Conservation (phyloP, 495 filamentous ascomycete species). For the Penicillium ochrochloron region DNA sequence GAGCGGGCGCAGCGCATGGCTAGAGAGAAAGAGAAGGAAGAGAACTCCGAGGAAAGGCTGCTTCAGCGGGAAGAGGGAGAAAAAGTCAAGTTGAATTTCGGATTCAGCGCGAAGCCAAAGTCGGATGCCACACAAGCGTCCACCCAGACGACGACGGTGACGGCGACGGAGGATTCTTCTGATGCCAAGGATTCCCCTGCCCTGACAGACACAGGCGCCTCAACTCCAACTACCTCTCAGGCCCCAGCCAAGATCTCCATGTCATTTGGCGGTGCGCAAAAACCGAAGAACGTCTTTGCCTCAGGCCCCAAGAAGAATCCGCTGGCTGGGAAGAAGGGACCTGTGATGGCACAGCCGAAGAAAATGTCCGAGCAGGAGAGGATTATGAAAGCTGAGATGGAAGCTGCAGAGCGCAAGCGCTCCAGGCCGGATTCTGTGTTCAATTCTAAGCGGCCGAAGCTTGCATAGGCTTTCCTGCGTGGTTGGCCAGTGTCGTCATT, state of each 20-base stretch:
- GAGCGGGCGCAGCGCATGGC: slow-evolving; percentile 61
- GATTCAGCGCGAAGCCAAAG: slow-evolving; percentile 45
- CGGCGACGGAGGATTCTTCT: slow-evolving; percentile 18
- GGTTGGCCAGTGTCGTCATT: neutral
- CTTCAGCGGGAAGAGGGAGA: slow-evolving; percentile 76
- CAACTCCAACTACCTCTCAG: slow-evolving; percentile 20
- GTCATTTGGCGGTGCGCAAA: slow-evolving; percentile 61
- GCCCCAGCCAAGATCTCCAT: slow-evolving; percentile 54
- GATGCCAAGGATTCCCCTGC: slow-evolving; percentile 19
- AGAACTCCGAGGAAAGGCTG: slow-evolving; percentile 44
- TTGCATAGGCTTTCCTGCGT: slow-evolving; percentile 26
- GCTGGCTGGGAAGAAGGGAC: slow-evolving; percentile 64
- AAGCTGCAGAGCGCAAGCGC: slow-evolving; percentile 72
- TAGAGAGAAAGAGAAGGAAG: slow-evolving; percentile 42
- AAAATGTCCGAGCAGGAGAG: slow-evolving; percentile 86
- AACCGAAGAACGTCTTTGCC: slow-evolving; percentile 84
- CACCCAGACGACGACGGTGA: slow-evolving; percentile 16
- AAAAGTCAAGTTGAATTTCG: slow-evolving; percentile 81
- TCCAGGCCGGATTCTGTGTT: slow-evolving; percentile 38
- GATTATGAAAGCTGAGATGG: slow-evolving; percentile 84
- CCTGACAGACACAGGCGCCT: slow-evolving; percentile 25
- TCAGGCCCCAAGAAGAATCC: slow-evolving; percentile 66
- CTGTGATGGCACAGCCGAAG: slow-evolving; percentile 66
- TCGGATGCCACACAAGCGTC: slow-evolving; percentile 38
- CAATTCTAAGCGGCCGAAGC: slow-evolving; percentile 43